Evolutionary conservation across 2,329 filamentous ascomycete species (phyloP).

Genomic region (Myriosclerotinia scirpicola): DNA sequence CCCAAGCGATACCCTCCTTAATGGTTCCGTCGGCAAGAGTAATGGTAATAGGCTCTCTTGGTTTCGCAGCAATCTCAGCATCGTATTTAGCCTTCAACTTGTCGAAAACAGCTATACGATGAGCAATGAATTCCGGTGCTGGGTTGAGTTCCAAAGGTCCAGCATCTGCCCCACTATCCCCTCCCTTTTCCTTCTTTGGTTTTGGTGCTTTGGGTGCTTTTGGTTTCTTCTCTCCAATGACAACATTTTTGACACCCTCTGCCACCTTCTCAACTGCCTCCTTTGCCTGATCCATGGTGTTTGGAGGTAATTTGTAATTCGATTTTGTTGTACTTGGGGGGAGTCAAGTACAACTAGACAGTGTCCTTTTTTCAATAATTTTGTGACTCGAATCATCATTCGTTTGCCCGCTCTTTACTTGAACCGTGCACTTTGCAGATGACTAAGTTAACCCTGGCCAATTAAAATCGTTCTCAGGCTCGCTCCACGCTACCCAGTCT

Average conservation of each 20-base stretch:
- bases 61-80: conserved; percentile 69
- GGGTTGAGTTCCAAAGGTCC: conserved; percentile 51
- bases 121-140: conserved; percentile 74
- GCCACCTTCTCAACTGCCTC: conserved; percentile 50
- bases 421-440: conserved; percentile 7
- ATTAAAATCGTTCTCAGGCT: conserved; percentile 15
- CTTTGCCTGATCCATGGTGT: conserved; percentile 50
- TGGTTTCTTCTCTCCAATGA: conserved; percentile 48
- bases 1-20: conserved; percentile 78
- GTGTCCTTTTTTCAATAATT: conserved; percentile 18
- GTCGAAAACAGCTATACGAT: conserved; percentile 85
- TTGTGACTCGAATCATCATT: conserved; percentile 19
- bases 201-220: conserved; percentile 43
- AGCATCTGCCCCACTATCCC: conserved; percentile 45
- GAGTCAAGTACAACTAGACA: conserved; percentile 11
- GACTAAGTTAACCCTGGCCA: background rate
- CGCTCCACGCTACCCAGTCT: conserved; percentile 22
- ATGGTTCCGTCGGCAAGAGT: conserved; percentile 71
- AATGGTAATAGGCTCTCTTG: conserved; percentile 71
- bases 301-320: conserved; percentile 9
- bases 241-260: conserved; percentile 61
- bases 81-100: conserved; percentile 82
- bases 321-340: conserved; percentile 7
- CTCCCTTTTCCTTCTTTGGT: conserved; percentile 53
- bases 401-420: conserved; percentile 9